phyloP scores from a whole-genome alignment of 1,284 basidiomycete species.

The Phellopilus nigrolimitatus region DNA sequence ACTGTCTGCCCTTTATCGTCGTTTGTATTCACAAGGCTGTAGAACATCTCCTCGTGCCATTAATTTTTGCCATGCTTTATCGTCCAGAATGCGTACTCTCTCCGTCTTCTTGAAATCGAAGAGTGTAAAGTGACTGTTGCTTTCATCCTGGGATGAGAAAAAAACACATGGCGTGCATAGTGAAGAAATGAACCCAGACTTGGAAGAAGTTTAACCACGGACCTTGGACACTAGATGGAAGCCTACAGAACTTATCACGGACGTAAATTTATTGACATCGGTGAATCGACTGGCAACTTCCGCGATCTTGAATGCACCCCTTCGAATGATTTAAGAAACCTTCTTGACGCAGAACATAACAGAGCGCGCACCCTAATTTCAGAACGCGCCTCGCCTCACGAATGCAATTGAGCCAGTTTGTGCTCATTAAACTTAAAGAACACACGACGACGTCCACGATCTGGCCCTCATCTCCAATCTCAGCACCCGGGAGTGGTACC shows the following conservation, averaged over 20 bases:
- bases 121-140: conserved; percentile 85
- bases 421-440: conserved; percentile 94
- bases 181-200: conserved; percentile 2
- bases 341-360: conserved; percentile 8
- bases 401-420: conserved; percentile 91
- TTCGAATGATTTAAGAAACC: conserved; percentile 31
- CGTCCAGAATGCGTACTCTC: conserved; percentile 38
- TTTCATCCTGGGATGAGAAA: conserved; percentile 54
- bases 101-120: conserved; percentile 78
- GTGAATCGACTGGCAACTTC: conserved; percentile 93
- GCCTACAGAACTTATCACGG: conserved; percentile 70
- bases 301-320: conserved; percentile 87
- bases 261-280: conserved; percentile 70
- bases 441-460: conserved; percentile 91
- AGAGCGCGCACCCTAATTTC: conserved; percentile 60
- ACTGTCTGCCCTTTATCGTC: conserved; percentile 56
- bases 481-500: conserved; percentile 80
- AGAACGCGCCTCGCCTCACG: conserved; percentile 88
- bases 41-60: conserved; percentile 59
- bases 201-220: conserved; percentile 22
- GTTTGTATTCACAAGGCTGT: conserved; percentile 96
- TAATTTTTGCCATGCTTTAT: conserved; percentile 64
- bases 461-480: conserved; percentile 49
- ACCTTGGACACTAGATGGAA: conserved; percentile 79
- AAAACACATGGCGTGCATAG: conserved; percentile 12